Conservation (phyloP, 768 basidiomycete genomes). For the Russula sp. region DNA sequence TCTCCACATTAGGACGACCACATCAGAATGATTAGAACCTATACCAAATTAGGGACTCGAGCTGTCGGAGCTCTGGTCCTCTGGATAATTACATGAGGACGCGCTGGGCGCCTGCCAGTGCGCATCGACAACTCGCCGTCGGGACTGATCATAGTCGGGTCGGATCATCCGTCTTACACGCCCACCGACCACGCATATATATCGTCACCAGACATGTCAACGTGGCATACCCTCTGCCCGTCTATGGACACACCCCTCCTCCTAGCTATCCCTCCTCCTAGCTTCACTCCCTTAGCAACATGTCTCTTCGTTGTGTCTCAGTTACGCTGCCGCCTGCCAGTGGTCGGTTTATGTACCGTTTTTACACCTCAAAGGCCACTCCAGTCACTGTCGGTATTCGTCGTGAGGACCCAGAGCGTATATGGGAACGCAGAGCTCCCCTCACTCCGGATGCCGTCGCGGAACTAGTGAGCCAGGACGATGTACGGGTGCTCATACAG, state of each 20-base stretch:
- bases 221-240: not conserved
- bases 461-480: slow-evolving; percentile 48
- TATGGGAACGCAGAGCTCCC: slow-evolving; percentile 86
- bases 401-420: slow-evolving; percentile 70
- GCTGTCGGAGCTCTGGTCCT: no score
- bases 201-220: not conserved
- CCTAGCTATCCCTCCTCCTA: not conserved
- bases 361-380: slow-evolving; percentile 3
- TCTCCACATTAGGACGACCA: no score
- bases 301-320: slow-evolving; percentile 20
- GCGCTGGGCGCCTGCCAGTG: no score
- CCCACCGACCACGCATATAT: not conserved
- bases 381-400: slow-evolving; percentile 49
- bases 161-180: slow-evolving; percentile 3
- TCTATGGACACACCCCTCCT: not conserved
- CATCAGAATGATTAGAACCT: no score
- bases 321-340: not conserved
- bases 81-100: no score
- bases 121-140: not conserved
- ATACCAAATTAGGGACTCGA: no score
- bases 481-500: slow-evolving; percentile 67
- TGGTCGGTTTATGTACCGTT: not conserved
- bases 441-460: slow-evolving; percentile 72
- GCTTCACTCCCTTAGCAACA: not conserved
- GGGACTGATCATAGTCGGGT: not conserved